Evolutionary conservation across 192 early-diverging fungal species (phyloP), one percentile per base, ranked within the genome.

Genomic region (Backusella sp.): DNA sequence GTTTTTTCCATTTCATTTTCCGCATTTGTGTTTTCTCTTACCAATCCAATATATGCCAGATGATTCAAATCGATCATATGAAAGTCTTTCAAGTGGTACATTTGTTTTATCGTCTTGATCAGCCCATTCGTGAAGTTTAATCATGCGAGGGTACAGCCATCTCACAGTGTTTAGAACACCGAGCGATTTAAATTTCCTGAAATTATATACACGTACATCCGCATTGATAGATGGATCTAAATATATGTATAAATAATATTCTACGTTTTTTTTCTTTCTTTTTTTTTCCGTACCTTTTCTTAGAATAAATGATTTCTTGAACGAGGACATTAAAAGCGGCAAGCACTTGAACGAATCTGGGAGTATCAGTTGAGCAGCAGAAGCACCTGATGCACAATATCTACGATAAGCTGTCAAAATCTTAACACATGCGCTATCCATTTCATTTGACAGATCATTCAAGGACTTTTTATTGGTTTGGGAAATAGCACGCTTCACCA

Each of bases 331-430:
- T 81, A 94, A 97, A 32, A 98, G 85, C 15, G 98, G 97, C 56
- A 93, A 91, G 49, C 97, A 86, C 82, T 99, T 99, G 85, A 93
- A 96, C 0, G 96, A 91, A 80, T 99, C 98, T 28, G 98, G 97
- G 65, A 99, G 83, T 73, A 99, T 98, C 21, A 99, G 86, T 85
- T 97, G 98, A 34, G 95, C 96, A 3, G 97, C 92, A 12, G 95
- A 88, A 28, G 94, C 96, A 23, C 91, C 89, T 1, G 92, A 87
- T 7, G 96, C 96, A 79, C 94, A 97, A 77, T 97, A 90, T 77
- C 92, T 95, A 67, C 98, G 92, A 76, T 99, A 99, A 3, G 96
- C 85, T 6, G 94, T 86, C 68, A 99, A 80, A 44, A 98, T 90
- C 77, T 95, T 94, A 65, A 96, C 92, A 80, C 96, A 98, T 65